Evolutionary conservation across 2,329 filamentous ascomycete species (phyloP).

Genomic region (Fusarium dimerum): DNA sequence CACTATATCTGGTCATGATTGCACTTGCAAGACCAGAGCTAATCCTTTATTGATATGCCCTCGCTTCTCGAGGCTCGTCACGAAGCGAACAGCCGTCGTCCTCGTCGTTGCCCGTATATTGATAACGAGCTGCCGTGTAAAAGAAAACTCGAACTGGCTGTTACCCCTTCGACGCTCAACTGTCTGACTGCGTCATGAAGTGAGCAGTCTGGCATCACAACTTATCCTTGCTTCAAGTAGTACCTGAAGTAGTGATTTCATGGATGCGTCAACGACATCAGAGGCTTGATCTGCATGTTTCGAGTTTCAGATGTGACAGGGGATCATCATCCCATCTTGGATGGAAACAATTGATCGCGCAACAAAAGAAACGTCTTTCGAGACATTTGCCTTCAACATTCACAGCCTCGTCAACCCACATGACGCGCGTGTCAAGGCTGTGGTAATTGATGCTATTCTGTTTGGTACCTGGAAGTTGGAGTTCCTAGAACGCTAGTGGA

Average conservation of each 20-base stretch:
- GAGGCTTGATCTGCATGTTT: too few species aligned
- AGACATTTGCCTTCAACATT: slow-evolving; percentile 12
- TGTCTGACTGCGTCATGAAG: too few species aligned
- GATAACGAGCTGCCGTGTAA: too few species aligned
- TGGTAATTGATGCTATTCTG: slow-evolving; percentile 8
- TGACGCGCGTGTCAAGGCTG: slow-evolving; percentile 14
- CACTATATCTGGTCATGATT: slow-evolving; percentile 22
- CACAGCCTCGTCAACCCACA: slow-evolving; percentile 23
- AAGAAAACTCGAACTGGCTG: too few species aligned
- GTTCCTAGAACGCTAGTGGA: slow-evolving; percentile 26
- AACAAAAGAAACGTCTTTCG: slow-evolving; percentile 13
- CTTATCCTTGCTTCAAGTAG: too few species aligned
- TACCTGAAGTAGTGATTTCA: too few species aligned
- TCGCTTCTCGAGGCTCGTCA: slow-evolving; percentile 7
- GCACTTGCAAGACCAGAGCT: slow-evolving; percentile 27
- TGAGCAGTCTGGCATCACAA: too few species aligned
- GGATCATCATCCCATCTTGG: too few species aligned
- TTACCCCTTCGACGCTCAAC: too few species aligned
- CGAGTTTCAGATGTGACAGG: too few species aligned
- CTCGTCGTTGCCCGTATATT: not conserved
- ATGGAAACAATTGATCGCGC: too few species aligned
- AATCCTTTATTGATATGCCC: slow-evolving; percentile 16
- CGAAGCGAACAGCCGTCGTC: slow-evolving; percentile 10
- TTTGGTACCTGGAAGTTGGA: slow-evolving; percentile 20
- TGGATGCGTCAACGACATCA: too few species aligned